Evolutionary conservation across 108 stramenopile species (phyloP).

Genomic region (Cyclotella baltica): DNA sequence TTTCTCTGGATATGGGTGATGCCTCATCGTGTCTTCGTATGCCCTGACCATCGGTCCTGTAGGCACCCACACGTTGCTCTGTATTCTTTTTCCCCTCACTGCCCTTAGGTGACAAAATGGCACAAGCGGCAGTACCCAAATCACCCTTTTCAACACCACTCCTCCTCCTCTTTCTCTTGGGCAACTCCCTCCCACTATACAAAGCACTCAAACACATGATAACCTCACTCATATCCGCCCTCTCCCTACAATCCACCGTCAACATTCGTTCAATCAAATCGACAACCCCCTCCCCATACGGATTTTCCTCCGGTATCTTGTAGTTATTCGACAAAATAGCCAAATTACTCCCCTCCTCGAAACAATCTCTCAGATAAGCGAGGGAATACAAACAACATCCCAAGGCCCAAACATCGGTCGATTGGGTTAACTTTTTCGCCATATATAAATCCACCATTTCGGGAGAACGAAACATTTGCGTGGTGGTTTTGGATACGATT

Average conservation of each 20-base stretch:
- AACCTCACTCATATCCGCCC: constrained; percentile 91
- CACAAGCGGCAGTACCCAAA: no score
- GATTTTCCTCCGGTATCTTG: constrained; percentile 87
- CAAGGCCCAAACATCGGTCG: constrained; percentile 96
- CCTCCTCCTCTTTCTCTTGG: constrained; percentile 68
- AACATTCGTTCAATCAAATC: constrained; percentile 90
- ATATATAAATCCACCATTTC: constrained; percentile 97
- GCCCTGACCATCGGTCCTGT: constrained; percentile 85
- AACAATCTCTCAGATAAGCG: constrained; percentile 88
- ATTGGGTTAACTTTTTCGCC: constrained; percentile 83
- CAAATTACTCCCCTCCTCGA: constrained; percentile 92
- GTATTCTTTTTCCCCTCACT: constrained; percentile 31
- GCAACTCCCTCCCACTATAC: constrained; percentile 78
- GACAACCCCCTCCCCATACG: constrained; percentile 77
- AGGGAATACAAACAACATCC: constrained; percentile 92
- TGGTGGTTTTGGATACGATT: constrained; percentile 91
- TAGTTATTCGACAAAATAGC: constrained; percentile 91
- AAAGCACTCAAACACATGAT: constrained; percentile 83
- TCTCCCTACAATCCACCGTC: constrained; percentile 72
- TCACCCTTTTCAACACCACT: no score
- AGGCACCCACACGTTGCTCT: constrained; percentile 66
- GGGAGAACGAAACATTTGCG: constrained; percentile 96
- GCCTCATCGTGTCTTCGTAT: constrained; percentile 25
- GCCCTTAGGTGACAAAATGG: no score
- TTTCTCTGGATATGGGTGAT: constrained; percentile 17